Percentiles rank a stretch among this genome's conserved stretches.
Conservation (phyloP, 306 rosid genomes). For the Cucumis hystrix region DNA sequence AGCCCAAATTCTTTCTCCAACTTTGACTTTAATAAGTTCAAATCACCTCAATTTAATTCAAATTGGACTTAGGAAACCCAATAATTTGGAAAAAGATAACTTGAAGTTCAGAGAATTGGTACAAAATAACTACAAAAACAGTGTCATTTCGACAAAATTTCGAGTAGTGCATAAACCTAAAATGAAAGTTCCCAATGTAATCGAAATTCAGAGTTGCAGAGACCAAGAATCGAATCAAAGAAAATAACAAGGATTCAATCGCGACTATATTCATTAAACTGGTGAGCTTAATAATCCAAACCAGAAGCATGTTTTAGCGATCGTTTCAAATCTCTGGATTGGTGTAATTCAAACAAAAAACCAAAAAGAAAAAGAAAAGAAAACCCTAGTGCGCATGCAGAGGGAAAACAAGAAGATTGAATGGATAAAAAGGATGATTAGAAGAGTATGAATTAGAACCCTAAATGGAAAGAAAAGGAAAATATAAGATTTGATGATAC, state of each 20-base stretch:
- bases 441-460: neutral
- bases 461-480: neutral
- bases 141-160: too few relatives aligned
- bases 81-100: too few relatives aligned
- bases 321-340: too few relatives aligned
- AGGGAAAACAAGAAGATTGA: neutral
- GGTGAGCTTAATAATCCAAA: neutral
- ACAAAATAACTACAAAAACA: too few relatives aligned
- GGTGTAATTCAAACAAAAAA: too few relatives aligned
- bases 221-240: neutral
- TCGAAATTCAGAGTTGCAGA: neutral
- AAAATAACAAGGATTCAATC: neutral
- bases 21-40: too few relatives aligned
- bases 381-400: neutral
- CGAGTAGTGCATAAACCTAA: neutral
- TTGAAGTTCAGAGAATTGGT: too few relatives aligned
- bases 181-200: neutral
- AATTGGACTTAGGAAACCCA: too few relatives aligned
- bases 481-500: neutral
- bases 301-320: neutral
- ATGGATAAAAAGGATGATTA: neutral
- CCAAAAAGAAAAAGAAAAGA: too few relatives aligned
- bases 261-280: neutral
- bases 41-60: too few relatives aligned
- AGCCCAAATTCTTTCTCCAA: too few relatives aligned